Evolutionary conservation across 805 yeast species (phyloP), one percentile per base, ranked within the genome.

Genomic region (Candida ficus): DNA sequence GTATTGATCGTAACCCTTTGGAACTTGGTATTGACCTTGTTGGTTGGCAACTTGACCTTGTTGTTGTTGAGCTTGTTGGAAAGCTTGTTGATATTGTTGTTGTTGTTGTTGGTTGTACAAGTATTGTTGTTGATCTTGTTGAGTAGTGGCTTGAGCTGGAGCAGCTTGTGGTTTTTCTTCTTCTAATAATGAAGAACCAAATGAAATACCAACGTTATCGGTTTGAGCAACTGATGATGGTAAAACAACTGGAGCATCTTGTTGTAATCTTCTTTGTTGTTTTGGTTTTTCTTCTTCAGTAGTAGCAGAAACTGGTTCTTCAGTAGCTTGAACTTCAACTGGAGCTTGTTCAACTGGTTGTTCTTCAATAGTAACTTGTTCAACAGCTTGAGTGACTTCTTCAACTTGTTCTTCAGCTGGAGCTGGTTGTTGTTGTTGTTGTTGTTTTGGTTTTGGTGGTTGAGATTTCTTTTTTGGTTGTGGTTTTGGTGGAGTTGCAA

Each of bases 131-230:
- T 43, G 52, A 32, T 39, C 41, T 38, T 36, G 47, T 21, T 38
- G 46, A n/a, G 53, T 54, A 30, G 53, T 45, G 45, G 54, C 46
- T 22, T 25, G 33, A 13, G 33, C 23, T 20, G 37, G 25, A 33
- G 37, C 42, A 4, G 34, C 5, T 28, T 33, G 39, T 17, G 43
- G 26, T 47, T 53, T 58, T 31, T 57, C 61, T 30, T 56, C 56
- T 38, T 64, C 69, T 43, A 75, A 62, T 20, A 73, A 61, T 49
- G 78, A 64, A 11, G 82, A 75, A 42, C 86, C 86, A 52, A 80
- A 79, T 26, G 82, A 78, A 30, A 80, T 78, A 47, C 79, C 81
- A 49, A 63, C 71, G 42, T 71, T 65, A 29, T 48, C 50, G 17
- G 49, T 42, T 46, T 56, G 59, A 26, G 50, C 38, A 33, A 33